These are phyloP conservation scores for Tolypocladium capitatum DNA, from an alignment of 2,329 filamentous ascomycete species.

Conservation along the genomic window DNA sequence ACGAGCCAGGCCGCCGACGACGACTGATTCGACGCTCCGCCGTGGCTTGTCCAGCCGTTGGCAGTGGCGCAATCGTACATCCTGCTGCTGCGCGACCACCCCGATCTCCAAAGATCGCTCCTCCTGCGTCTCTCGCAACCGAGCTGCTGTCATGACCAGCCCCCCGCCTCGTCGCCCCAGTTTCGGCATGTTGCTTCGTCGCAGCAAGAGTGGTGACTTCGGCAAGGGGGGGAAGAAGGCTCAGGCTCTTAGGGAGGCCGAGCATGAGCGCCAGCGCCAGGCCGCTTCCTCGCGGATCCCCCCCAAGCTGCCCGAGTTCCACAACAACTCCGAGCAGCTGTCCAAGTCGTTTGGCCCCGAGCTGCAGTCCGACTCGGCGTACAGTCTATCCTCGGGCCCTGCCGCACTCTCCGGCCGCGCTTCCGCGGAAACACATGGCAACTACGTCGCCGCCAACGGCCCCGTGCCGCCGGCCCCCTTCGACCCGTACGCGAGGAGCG, in stretches of 20 bases:
- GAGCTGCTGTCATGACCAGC: slow-evolving; percentile 16
- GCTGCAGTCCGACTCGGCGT: slow-evolving; percentile 44
- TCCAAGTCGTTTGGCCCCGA: slow-evolving; percentile 37
- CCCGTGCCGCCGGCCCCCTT: slow-evolving; percentile 48
- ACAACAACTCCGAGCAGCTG: slow-evolving; percentile 32
- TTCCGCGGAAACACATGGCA: slow-evolving; percentile 36
- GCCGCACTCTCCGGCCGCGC: slow-evolving; percentile 26
- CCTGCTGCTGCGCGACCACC: background rate
- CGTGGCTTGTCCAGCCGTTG: background rate
- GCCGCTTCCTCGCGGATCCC: slow-evolving; percentile 31
- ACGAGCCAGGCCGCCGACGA: background rate
- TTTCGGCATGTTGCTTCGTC: slow-evolving; percentile 49
- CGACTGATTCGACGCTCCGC: background rate
- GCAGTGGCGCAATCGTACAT: background rate
- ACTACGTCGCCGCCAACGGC: slow-evolving; percentile 26
- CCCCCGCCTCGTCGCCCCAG: slow-evolving; percentile 23
- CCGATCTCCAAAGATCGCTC: slow-evolving; percentile 9
- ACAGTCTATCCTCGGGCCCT: slow-evolving; percentile 31
- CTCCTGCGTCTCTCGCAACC: slow-evolving; percentile 2
- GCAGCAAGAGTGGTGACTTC: slow-evolving; percentile 54
- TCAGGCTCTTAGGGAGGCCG: slow-evolving; percentile 37
- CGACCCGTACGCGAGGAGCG: slow-evolving; percentile 70
- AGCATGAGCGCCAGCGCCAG: slow-evolving; percentile 37
- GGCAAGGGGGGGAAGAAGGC: slow-evolving; percentile 46
- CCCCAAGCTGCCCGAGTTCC: slow-evolving; percentile 39